These are phyloP conservation scores for Syncephalis plumigaleata DNA, from an alignment of 371 early-diverging fungal genomes.

Conservation along the genomic window DNA sequence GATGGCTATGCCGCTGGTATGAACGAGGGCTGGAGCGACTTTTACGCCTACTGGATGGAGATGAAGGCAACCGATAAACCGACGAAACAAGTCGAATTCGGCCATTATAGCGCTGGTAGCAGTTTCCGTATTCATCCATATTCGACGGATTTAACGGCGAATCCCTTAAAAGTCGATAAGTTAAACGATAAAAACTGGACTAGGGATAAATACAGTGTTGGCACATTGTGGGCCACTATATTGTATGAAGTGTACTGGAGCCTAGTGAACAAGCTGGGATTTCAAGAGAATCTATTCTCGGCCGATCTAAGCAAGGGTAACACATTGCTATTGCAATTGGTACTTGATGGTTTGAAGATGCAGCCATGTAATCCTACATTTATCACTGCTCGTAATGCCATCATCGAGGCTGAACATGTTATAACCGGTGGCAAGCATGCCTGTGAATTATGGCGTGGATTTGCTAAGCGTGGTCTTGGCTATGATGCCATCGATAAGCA, in stretches of 20 bases:
- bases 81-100: constrained; percentile 52
- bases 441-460: constrained; percentile 71
- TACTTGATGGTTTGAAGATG: constrained; percentile 79
- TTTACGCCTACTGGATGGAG: constrained; percentile 67
- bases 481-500: constrained; percentile 27
- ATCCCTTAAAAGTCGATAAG: constrained; percentile 6
- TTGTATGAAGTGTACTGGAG: constrained; percentile 39
- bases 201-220: constrained; percentile 60
- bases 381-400: constrained; percentile 81
- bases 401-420: constrained; percentile 57
- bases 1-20: constrained; percentile 90
- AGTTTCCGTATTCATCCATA: constrained; percentile 73
- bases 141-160: constrained; percentile 5
- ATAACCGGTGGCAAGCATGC: constrained; percentile 57
- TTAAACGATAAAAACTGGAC: neutral
- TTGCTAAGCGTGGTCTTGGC: constrained; percentile 84
- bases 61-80: constrained; percentile 36
- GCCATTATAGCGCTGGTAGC: constrained; percentile 45
- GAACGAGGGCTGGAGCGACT: constrained; percentile 96
- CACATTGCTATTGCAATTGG: constrained; percentile 58
- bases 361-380: constrained; percentile 83
- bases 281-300: constrained; percentile 14
- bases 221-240: constrained; percentile 17
- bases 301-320: constrained; percentile 43
- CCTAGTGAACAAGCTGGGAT: constrained; percentile 35